A percentile compares a stretch with the other conserved stretches of the same genome.
Conservation (phyloP, 2,329 filamentous ascomycete species). For the Dothistroma pini region DNA sequence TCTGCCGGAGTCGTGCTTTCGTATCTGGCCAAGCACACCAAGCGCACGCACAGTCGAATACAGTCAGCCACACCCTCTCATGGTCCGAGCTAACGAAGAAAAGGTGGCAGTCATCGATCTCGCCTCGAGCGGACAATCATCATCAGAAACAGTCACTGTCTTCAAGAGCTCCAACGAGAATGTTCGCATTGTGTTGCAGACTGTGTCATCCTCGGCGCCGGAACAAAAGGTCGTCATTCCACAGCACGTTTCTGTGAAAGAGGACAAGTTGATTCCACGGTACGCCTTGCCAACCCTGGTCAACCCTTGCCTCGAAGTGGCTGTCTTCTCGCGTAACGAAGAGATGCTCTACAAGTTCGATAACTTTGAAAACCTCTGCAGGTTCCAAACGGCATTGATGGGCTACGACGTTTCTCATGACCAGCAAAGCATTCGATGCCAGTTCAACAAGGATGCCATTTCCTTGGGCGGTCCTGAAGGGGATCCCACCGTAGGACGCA, state of each 20-base stretch:
- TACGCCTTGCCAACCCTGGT: constrained; percentile 19
- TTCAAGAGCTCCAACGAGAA: constrained; percentile 19
- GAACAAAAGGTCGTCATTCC: constrained; percentile 16
- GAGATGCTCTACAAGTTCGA: constrained; percentile 20
- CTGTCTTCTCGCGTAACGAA: constrained; percentile 22
- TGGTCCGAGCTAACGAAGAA: constrained; percentile 17
- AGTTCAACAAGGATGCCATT: constrained; percentile 16
- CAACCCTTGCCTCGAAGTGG: constrained; percentile 17
- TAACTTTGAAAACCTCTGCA: constrained; percentile 15
- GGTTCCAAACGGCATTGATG: constrained; percentile 22
- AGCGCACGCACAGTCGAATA: constrained; percentile 6
- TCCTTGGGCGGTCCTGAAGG: neutral
- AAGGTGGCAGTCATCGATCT: constrained; percentile 15
- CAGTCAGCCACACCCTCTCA: constrained; percentile 17
- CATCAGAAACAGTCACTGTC: constrained; percentile 16
- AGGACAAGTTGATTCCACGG: constrained; percentile 22
- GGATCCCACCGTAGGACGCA: constrained; percentile 6
- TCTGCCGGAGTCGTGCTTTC: constrained; percentile 13
- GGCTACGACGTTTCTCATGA: constrained; percentile 26
- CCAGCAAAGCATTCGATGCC: constrained; percentile 15
- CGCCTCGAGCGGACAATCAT: constrained; percentile 2
- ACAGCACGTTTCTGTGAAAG: constrained; percentile 11
- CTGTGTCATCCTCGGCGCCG: constrained; percentile 7
- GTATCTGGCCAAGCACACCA: constrained; percentile 11
- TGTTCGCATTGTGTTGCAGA: constrained; percentile 23